Evolutionary conservation across 208 protist genomes (phyloP), one percentile per base, ranked within the genome.

Genomic region (Wallacemonas collosoma): DNA sequence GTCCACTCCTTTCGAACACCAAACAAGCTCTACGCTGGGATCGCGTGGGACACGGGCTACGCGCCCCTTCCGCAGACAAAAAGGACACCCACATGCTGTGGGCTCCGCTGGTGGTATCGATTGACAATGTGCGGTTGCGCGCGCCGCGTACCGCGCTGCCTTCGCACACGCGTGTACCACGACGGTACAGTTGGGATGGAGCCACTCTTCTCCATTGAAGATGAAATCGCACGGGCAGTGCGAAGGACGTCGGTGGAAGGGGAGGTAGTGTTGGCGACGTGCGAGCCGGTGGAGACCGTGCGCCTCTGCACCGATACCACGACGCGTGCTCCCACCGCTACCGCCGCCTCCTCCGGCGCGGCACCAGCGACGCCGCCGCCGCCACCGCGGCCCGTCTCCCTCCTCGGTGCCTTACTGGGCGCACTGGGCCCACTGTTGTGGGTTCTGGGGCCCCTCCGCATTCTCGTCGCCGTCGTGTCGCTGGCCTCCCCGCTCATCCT

Each of bases 401-500:
- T 87, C 15, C 58, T 75, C 3, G 3, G 65, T 15, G 76, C 77
- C 3, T 55, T 93, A 12, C 75, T 82, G 40, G 56, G 62, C 41
- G 72, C 79, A 15, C 77, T 86, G 45, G 50, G 76, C 0, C 14
- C 39, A 35, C 62, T 71, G 6, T 47, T 91, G n/a, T 76, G 75
- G 44, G 17, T 86, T 6, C 64, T 81, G 8, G 77, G 80, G 14
- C 68, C 82, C 4, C 60, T 85, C 17, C 89, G 88, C 48, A 5
- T 91, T 9, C 8, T 82, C 1, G 76, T 79, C 15, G 88, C 93
- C 17, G 47, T 68, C 8, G 63, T 55, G 43, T 41, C 71, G 9
- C 87, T 95, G 39, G 57, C 76, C n/a, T 47, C 64, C 0, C 90
- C 90, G 0, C 62, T 90, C 17, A 69, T 89, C 12, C 74, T 96